Evolutionary conservation across 345 rosid species (phyloP), one percentile per base, ranked within the genome.

Genomic region (Corchorus olitorius): DNA sequence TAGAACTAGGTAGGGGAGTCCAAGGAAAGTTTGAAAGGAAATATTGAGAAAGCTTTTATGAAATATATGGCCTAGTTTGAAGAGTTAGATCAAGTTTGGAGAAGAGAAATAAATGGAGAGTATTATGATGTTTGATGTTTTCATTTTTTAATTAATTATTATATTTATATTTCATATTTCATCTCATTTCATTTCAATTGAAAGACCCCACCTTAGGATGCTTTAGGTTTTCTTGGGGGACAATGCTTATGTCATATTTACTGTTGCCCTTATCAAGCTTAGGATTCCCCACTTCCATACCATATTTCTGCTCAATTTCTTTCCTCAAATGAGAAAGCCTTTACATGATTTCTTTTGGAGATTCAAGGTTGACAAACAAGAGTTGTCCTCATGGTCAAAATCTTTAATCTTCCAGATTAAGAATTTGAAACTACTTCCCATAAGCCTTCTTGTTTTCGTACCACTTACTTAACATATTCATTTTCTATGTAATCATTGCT

Each of bases 251-350:
- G 81, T 90, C 89, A 84, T 75, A 70, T 79, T 72, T 69, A 75
- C 78, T 84, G 75, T 79, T 78, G 72, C 82, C 49, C 56, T 74
- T 80, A 79, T 79, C 86, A 82, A 84, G 85, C 87, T 86, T 83
- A 66, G 89, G 89, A 87, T 89, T 86, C 90, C 71, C 91, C 86
- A 86, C 87, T 88, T 82, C 65, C 71, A 50, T 79, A 72, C 65
- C 71, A 50, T 79, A 72, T 78, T 78, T 65, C 82, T 74, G 54
- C 66, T n/a, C 59, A 58, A 12, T 74, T 79, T 67, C 67, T 73
- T 75, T 76, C 63, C 84, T 76, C 81, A 80, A 87, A 83, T 77
- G 74, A 80, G 75, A 73, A 76, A 19, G n/a, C 69, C 81, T 86
- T 86, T 81, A 39, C 80, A 50, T 60, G 81, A 75, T 75, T 71